Conservation (phyloP, 1,139 yeast genomes). For the Suhomyces terraborum region DNA sequence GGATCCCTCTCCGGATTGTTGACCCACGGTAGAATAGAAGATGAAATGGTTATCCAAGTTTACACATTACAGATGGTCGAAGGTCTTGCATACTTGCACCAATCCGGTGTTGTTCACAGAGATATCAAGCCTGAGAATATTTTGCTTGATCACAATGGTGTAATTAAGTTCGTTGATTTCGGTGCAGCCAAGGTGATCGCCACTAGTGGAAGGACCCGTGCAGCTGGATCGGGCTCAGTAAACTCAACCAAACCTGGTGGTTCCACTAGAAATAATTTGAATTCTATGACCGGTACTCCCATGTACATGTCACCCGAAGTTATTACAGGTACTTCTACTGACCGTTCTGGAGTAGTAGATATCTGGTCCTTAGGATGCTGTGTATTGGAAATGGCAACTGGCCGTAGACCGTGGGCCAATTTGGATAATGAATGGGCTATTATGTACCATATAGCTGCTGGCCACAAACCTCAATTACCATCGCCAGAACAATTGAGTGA, state of each 20-base stretch:
- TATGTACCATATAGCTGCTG: conserved; percentile 97
- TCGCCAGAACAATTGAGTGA: conserved; percentile 73
- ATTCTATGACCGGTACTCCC: conserved; percentile 89
- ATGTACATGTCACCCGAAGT: conserved; percentile 99
- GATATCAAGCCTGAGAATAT: conserved; percentile 97
- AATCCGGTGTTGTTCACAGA: conserved; percentile 93
- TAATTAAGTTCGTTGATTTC: conserved; percentile 91
- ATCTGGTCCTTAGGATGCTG: conserved; percentile 86
- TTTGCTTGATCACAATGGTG: conserved; percentile 86
- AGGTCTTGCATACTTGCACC: conserved; percentile 92
- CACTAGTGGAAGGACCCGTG: conserved; percentile 55
- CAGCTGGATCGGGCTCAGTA: conserved; percentile 18
- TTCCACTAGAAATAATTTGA: conserved; percentile 30
- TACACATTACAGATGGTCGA: conserved; percentile 92
- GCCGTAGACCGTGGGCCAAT: conserved; percentile 85
- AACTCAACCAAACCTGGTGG: conserved; percentile 17
- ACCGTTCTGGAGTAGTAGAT: conserved; percentile 74
- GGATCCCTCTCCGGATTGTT: conserved; percentile 86
- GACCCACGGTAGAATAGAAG: conserved; percentile 88
- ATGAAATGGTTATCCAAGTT: conserved; percentile 88
- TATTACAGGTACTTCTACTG: conserved; percentile 73
- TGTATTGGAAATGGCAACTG: conserved; percentile 80
- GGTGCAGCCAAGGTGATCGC: conserved; percentile 98
- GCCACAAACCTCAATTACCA: conserved; percentile 88
- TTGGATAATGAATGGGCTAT: conserved; percentile 97